Conservation (phyloP, 306 rosid species). For the Lathyrus sativus region DNA sequence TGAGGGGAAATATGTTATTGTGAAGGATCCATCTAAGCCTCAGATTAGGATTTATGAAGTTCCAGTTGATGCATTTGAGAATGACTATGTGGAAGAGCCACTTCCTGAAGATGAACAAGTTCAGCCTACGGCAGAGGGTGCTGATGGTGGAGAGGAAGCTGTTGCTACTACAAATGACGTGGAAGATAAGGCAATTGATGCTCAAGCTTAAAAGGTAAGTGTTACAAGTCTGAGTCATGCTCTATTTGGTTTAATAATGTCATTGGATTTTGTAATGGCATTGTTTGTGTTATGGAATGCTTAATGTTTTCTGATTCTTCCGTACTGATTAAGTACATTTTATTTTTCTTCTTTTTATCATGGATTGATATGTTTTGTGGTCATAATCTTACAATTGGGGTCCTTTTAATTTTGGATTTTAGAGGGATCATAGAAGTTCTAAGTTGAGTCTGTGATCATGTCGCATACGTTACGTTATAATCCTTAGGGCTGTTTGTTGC, state of each 20-base stretch:
- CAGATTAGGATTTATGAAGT: slow-evolving; percentile 96
- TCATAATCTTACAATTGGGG: too few species aligned
- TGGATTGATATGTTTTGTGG: background rate
- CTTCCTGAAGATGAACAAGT: slow-evolving; percentile 91
- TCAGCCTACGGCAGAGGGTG: slow-evolving; percentile 78
- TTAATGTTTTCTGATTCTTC: background rate
- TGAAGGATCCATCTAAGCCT: slow-evolving; percentile 91
- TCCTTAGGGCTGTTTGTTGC: background rate
- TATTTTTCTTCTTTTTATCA: background rate
- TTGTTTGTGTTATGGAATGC: background rate
- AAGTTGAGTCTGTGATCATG: background rate
- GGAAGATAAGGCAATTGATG: slow-evolving; percentile 54
- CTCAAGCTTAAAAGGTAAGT: slow-evolving; percentile 50
- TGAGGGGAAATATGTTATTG: slow-evolving; percentile 89
- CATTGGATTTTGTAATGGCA: background rate
- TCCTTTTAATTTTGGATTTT: background rate
- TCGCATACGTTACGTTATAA: background rate
- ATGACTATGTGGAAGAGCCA: slow-evolving; percentile 96
- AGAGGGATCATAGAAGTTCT: background rate
- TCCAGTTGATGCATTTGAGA: slow-evolving; percentile 84
- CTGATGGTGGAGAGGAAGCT: slow-evolving; percentile 54
- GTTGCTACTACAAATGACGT: slow-evolving; percentile 52
- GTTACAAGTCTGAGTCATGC: background rate
- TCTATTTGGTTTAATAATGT: slow-evolving; percentile 10
- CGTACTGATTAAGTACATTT: background rate